Percentiles rank a stretch among this genome's conserved stretches.
Conservation (phyloP, 805 yeast genomes). For the Pichia nanzhaoensis region DNA sequence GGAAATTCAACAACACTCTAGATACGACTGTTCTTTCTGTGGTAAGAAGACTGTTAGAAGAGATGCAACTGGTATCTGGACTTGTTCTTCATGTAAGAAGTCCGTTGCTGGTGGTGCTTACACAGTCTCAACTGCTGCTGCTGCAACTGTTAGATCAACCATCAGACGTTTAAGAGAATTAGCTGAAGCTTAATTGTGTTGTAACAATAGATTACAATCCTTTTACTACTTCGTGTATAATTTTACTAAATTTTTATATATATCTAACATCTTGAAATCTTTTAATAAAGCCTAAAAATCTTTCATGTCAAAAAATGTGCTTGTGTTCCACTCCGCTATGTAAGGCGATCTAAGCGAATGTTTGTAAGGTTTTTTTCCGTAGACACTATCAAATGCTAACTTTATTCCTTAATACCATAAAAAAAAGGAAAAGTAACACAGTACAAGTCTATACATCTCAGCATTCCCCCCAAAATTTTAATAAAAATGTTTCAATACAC, state of each 20-base stretch:
- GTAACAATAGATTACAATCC: too few relatives aligned
- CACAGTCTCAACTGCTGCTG: conserved; percentile 98
- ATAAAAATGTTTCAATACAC: not conserved
- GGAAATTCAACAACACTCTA: conserved; percentile 98
- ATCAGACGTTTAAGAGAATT: conserved; percentile 99
- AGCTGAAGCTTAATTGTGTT: conserved; percentile 80
- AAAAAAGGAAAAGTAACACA: too few relatives aligned
- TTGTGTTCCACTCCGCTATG: too few relatives aligned
- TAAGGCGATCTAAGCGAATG: too few relatives aligned
- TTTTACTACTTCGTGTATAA: too few relatives aligned
- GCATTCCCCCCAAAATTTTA: not conserved
- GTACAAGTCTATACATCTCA: too few relatives aligned
- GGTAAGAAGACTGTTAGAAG: conserved; percentile 98
- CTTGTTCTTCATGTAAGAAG: conserved; percentile 89
- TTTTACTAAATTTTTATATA: too few relatives aligned
- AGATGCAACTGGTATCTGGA: conserved; percentile 99
- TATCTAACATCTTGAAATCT: not conserved
- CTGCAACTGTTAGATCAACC: conserved; percentile 99
- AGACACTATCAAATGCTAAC: too few relatives aligned
- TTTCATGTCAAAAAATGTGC: too few relatives aligned
- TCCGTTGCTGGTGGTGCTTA: conserved; percentile 99
- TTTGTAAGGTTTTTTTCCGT: too few relatives aligned
- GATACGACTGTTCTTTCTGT: conserved; percentile 99
- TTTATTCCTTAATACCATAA: too few relatives aligned
- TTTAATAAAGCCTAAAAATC: too few relatives aligned